phyloP scores from a whole-genome alignment of 495 filamentous ascomycete species.

The Diplogelasinospora grovesii region DNA sequence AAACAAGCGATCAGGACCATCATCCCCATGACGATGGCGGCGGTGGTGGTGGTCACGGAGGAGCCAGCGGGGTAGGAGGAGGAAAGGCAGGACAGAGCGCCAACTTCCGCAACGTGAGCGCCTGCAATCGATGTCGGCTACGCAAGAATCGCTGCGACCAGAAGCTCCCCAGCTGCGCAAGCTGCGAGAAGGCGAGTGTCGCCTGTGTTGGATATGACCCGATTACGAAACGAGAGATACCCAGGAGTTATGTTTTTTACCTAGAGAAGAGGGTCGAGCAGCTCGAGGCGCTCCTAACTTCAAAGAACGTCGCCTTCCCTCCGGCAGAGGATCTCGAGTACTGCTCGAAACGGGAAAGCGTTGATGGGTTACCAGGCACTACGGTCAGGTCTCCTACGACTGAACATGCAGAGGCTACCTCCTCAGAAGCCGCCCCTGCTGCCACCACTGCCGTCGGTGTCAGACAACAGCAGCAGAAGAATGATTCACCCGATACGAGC shows the following conservation, averaged over 20 bases:
- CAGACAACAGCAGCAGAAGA: conserved; percentile 33
- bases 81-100: conserved; percentile 43
- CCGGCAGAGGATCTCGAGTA: conserved; percentile 72
- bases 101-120: conserved; percentile 86
- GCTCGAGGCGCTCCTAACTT: conserved; percentile 69
- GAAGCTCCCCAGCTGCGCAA: conserved; percentile 77
- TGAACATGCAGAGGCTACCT: conserved; percentile 28
- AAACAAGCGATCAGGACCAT: conserved; percentile 30
- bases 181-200: conserved; percentile 83
- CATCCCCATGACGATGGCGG: no score
- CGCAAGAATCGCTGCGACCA: conserved; percentile 96
- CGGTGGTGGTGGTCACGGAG: conserved; percentile 5
- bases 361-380: no score
- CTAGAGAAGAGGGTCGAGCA: conserved; percentile 79
- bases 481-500: conserved; percentile 19
- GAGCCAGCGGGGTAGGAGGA: conserved; percentile 4
- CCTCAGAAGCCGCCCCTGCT: conserved; percentile 15
- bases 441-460: conserved; percentile 18
- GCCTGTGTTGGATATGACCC: conserved; percentile 93
- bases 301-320: conserved; percentile 64
- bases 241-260: conserved; percentile 89
- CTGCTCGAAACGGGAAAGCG: conserved; percentile 54
- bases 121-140: conserved; percentile 86
- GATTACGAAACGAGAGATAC: conserved; percentile 90
- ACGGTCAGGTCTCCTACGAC: conserved; percentile 36